Evolutionary conservation across 805 yeast genomes (phyloP), one percentile per base, ranked within the genome.

Genomic region (Metschnikowia drakensbergensis): DNA sequence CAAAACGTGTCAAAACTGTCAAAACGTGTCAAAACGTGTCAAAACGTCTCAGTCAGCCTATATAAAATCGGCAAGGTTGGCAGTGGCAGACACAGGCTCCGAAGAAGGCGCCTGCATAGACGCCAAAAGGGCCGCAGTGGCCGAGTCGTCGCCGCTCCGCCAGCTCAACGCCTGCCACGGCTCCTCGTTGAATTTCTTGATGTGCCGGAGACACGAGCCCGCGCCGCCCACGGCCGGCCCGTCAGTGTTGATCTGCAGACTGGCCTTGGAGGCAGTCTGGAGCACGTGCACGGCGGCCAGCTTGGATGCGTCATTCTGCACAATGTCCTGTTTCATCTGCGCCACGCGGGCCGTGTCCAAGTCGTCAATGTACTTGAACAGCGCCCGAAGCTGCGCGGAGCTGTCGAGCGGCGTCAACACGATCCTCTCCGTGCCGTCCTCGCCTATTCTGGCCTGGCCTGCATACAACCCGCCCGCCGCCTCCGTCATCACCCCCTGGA

Each of bases 371-470:
- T 91, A 88, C 54, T 77, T 79, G 68, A 94, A 88, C 57, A 79
- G 78, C 2, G 97, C 94, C 55, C 96, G 77, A 51, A 94, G 64
- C 64, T 92, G 97, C 0, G 85, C 80, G 0, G 86, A 80, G 22
- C 81, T 75, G 32, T 80, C 77, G 1, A 91, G 72, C 1, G 92
- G 87, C 1, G 80, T 66, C 51, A 92, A 64, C 43, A 86, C 81
- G 6, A 89, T 59, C 57, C 76, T 81, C 7, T 50, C 54, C 6
- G 47, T 50, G 10, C 42, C 46, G 9, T 59, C 63, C 6, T 52
- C 62, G 5, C 46, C 55, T 7, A 49, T 57, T 6, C 62, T 51
- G 5, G 71, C 57, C 43, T 62, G 59, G 7, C 64, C 75, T 5
- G 63, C 73, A 46, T 70, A 72, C 10, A 67, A 56, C 2, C 74